Conservation (phyloP, 2,329 filamentous ascomycete species). For the Beauveria asiatica region DNA sequence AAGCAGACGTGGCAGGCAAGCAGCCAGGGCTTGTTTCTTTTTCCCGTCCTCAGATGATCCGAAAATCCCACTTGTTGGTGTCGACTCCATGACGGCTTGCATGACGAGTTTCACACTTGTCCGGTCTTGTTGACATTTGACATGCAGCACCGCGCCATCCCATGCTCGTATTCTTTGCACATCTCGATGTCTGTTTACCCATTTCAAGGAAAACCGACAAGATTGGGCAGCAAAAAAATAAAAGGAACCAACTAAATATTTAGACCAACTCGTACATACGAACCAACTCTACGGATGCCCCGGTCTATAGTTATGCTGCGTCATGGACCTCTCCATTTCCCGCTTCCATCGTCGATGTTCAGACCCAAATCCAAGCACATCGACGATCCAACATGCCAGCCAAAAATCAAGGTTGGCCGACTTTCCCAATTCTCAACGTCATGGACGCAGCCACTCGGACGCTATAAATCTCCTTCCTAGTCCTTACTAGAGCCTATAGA, state of each 20-base stretch:
- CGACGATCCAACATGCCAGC: conserved; percentile 1
- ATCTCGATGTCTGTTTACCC: background rate
- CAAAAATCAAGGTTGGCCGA: background rate
- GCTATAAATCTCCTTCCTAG: background rate
- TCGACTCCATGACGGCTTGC: background rate
- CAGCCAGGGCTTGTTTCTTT: background rate
- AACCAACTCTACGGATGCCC: background rate
- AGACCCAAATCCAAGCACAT: background rate
- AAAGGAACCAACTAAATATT: too few relatives aligned
- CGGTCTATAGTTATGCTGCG: background rate
- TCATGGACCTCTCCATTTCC: conserved; percentile 1
- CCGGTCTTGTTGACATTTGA: background rate
- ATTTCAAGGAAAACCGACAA: too few relatives aligned
- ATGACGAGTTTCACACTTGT: conserved; percentile 5
- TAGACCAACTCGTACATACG: background rate
- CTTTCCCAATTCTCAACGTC: background rate
- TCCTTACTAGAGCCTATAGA: background rate
- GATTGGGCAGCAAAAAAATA: too few relatives aligned
- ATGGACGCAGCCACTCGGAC: background rate
- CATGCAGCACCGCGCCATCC: background rate
- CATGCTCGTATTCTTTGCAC: background rate
- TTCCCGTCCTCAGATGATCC: background rate
- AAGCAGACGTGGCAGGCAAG: background rate
- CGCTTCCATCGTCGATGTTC: background rate
- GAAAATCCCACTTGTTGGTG: background rate